Evolutionary conservation across 2,329 filamentous ascomycete genomes (phyloP).

Genomic region (Emydomyces testavorans): DNA sequence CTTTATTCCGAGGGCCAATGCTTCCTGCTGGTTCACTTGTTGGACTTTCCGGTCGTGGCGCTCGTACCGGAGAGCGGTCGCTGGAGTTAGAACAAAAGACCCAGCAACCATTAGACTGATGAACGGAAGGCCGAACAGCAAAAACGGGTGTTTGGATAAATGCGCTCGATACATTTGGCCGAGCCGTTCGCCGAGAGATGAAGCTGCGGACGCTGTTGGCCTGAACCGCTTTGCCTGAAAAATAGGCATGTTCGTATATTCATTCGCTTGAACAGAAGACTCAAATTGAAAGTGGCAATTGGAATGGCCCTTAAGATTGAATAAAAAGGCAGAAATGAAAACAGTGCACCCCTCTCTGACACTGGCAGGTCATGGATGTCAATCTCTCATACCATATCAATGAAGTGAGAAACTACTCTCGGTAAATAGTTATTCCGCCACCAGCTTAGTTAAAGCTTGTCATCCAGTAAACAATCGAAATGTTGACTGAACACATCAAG

Average conservation of each 20-base stretch:
- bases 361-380: no score
- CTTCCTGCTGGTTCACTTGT: slow-evolving; percentile 74
- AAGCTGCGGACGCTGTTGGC: slow-evolving; percentile 36
- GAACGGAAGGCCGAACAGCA: slow-evolving; percentile 89
- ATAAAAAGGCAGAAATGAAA: no score
- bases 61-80: slow-evolving; percentile 88
- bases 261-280: background rate
- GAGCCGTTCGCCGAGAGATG: slow-evolving; percentile 53
- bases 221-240: slow-evolving; percentile 65
- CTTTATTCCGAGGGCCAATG: slow-evolving; percentile 63
- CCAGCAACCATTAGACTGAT: slow-evolving; percentile 79
- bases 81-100: slow-evolving; percentile 88
- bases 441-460: slow-evolving; percentile 9
- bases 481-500: background rate
- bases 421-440: slow-evolving; percentile 2
- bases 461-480: slow-evolving; percentile 6
- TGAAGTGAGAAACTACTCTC: background rate
- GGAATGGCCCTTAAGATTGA: no score
- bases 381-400: no score
- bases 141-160: slow-evolving; percentile 71
- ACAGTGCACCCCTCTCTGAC: no score
- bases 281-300: background rate
- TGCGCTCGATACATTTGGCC: slow-evolving; percentile 64
- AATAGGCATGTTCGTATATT: slow-evolving; percentile 41
- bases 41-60: slow-evolving; percentile 80